phyloP scores from a whole-genome alignment of 176 grass and related monocot genomes.

The Cymbopogon citratus region DNA sequence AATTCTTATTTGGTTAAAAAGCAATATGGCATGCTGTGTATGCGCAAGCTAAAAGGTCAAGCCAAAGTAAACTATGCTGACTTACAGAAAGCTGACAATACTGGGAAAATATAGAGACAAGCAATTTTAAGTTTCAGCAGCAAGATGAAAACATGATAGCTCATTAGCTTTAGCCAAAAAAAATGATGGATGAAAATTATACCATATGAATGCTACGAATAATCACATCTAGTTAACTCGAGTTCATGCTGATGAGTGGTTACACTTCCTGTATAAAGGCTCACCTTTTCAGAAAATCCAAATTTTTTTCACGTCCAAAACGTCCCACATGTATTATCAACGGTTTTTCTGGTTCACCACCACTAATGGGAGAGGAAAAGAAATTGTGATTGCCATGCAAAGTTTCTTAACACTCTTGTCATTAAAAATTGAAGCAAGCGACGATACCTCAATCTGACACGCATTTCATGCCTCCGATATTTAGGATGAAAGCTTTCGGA shows the following conservation, averaged over 20 bases:
- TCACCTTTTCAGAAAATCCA: constrained; percentile 96
- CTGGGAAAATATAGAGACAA: not conserved
- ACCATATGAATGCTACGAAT: not conserved
- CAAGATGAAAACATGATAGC: constrained; percentile 12
- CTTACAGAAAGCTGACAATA: constrained; percentile 6
- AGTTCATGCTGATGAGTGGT: not conserved
- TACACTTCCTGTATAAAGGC: not conserved
- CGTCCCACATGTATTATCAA: constrained; percentile 95
- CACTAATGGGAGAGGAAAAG: constrained; percentile 44
- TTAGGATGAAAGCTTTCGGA: constrained; percentile 91
- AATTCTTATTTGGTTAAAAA: not conserved
- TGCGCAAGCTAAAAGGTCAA: not conserved
- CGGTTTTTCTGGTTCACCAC: constrained; percentile 86
- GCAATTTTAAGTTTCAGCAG: constrained; percentile 16
- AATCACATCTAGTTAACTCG: not conserved
- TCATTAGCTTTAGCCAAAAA: not conserved
- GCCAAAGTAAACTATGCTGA: not conserved
- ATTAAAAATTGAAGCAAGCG: constrained; percentile 10
- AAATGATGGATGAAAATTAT: constrained; percentile 11
- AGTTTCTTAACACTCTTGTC: not conserved
- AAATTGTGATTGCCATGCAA: constrained; percentile 10
- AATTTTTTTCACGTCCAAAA: constrained; percentile 90
- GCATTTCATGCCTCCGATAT: constrained; percentile 74
- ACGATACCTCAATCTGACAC: constrained; percentile 64
- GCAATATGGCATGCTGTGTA: not conserved